These are phyloP conservation scores for Hypoxylon perforatum DNA, from an alignment of 495 filamentous ascomycete species.

Conservation along the genomic window DNA sequence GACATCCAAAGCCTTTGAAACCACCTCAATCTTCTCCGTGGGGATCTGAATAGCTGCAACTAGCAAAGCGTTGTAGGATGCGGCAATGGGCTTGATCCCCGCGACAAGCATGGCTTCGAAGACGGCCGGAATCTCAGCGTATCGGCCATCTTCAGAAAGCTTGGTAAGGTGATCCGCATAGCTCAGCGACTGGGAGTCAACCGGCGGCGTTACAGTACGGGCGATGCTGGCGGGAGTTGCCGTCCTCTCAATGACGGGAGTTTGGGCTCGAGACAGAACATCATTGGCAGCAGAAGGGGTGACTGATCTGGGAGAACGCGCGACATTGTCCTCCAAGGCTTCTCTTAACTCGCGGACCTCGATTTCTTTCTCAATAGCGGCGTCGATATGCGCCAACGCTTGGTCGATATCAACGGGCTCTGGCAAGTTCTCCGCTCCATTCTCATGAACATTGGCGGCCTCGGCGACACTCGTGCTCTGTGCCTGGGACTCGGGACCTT, in stretches of 20 bases:
- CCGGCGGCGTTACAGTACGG: constrained; percentile 56
- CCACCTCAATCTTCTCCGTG: constrained; percentile 76
- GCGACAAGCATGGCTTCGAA: constrained; percentile 87
- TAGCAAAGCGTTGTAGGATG: constrained; percentile 90
- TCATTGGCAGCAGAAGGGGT: constrained; percentile 53
- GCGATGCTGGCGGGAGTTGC: constrained; percentile 55
- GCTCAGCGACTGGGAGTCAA: constrained; percentile 68
- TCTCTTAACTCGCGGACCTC: constrained; percentile 58
- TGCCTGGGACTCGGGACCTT: constrained; percentile 61
- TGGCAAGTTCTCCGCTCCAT: constrained; percentile 30
- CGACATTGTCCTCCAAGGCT: constrained; percentile 56
- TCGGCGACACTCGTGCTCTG: constrained; percentile 50
- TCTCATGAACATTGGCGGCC: constrained; percentile 39
- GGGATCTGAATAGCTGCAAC: constrained; percentile 82
- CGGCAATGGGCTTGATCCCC: constrained; percentile 79
- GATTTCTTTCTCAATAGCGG: constrained; percentile 60
- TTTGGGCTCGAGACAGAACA: constrained; percentile 51
- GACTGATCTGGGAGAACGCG: constrained; percentile 46
- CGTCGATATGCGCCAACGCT: constrained; percentile 61
- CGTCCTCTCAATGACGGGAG: constrained; percentile 50
- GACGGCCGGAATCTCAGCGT: constrained; percentile 85
- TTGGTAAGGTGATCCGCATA: constrained; percentile 81
- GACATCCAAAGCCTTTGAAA: constrained; percentile 90
- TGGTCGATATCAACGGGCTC: constrained; percentile 45
- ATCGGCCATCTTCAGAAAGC: constrained; percentile 73